Percentiles rank a stretch among this genome's conserved stretches.
phyloP scores from a whole-genome alignment of 2,329 filamentous ascomycete species.

The Ophiocordyceps australis region DNA sequence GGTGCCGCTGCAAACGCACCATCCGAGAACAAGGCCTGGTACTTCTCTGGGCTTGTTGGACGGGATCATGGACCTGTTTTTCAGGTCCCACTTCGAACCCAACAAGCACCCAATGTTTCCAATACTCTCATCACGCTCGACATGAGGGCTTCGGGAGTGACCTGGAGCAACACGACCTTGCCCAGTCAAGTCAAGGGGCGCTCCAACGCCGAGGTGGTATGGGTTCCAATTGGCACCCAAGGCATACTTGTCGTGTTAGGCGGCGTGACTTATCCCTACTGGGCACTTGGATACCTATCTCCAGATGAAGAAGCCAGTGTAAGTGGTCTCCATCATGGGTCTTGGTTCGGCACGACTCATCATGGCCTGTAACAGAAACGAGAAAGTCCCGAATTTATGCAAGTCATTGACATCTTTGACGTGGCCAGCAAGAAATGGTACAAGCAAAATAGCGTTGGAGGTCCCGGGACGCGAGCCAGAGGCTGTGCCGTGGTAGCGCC shows the following conservation, averaged over 20 bases:
- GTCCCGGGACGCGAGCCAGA: slow-evolving; percentile 40
- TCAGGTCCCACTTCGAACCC: slow-evolving; percentile 11
- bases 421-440: slow-evolving; percentile 51
- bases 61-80: slow-evolving; percentile 28
- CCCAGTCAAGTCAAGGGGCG: slow-evolving; percentile 29
- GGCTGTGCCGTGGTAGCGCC: slow-evolving; percentile 60
- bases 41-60: slow-evolving; percentile 46
- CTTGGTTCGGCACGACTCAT: no score
- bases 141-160: slow-evolving; percentile 30
- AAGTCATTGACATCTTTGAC: slow-evolving; percentile 61
- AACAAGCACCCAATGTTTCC: slow-evolving; percentile 23
- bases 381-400: slow-evolving; percentile 53
- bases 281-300: slow-evolving; percentile 13
- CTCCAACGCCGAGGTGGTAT: slow-evolving; percentile 47
- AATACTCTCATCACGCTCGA: slow-evolving; percentile 42
- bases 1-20: slow-evolving; percentile 46
- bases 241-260: slow-evolving; percentile 65
- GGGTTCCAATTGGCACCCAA: slow-evolving; percentile 59
- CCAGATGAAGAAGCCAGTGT: slow-evolving; percentile 13
- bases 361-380: slow-evolving; percentile 22
- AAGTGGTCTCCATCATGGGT: slow-evolving; percentile 4
- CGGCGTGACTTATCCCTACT: slow-evolving; percentile 48
- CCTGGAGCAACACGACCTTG: slow-evolving; percentile 39
- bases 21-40: slow-evolving; percentile 54
- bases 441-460: slow-evolving; percentile 44